Percentiles rank a stretch among this genome's conserved stretches.
phyloP scores from a whole-genome alignment of 257 asterid species.

The Cordia subcordata region DNA sequence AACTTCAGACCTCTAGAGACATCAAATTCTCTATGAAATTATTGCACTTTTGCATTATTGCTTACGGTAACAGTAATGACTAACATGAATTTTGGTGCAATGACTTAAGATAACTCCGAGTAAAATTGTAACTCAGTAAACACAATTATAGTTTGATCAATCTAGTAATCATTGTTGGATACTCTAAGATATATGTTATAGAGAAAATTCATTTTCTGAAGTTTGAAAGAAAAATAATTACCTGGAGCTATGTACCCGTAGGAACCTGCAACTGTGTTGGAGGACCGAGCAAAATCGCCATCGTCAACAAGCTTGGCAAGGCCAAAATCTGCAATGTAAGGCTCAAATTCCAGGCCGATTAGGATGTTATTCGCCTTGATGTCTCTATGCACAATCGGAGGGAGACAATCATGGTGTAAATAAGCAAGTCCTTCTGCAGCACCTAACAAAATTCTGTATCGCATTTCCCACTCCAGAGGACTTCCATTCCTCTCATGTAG shows the following conservation, averaged over 20 bases:
- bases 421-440: conserved; percentile 43
- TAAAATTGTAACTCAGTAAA: too few species aligned
- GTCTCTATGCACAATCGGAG: conserved; percentile 50
- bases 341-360: conserved; percentile 42
- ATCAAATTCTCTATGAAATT: too few species aligned
- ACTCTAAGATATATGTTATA: not conserved
- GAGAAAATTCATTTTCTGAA: not conserved
- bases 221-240: conserved; percentile 3
- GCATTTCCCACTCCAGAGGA: conserved; percentile 36
- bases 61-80: too few species aligned
- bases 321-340: conserved; percentile 49
- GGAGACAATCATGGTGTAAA: conserved; percentile 47
- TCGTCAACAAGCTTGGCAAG: conserved; percentile 46
- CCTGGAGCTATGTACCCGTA: conserved; percentile 53
- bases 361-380: conserved; percentile 51
- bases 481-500: conserved; percentile 38
- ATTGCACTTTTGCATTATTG: too few species aligned
- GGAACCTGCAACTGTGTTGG: conserved; percentile 44
- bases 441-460: conserved; percentile 38
- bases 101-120: too few species aligned
- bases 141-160: too few species aligned
- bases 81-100: too few species aligned
- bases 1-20: not conserved
- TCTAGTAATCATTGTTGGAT: not conserved
- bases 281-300: conserved; percentile 38